Evolutionary conservation across 2,329 filamentous ascomycete species (phyloP), one percentile per base, ranked within the genome.

Genomic region (Byssothecium circinans): DNA sequence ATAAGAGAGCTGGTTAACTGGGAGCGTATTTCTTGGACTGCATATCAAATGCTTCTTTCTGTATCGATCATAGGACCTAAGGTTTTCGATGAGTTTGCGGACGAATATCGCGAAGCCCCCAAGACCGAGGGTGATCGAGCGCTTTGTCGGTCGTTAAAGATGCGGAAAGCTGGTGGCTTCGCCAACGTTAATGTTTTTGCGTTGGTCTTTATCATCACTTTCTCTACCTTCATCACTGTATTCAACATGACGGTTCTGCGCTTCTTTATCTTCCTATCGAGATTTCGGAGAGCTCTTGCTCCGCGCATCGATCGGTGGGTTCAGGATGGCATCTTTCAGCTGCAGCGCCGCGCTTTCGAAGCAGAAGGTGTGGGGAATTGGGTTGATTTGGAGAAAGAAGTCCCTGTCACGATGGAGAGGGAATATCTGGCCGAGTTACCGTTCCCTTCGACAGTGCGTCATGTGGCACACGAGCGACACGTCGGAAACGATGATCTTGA

Each of bases 221-320:
- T 64, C 25, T 49, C 58, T 0, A 19, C 41, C 4, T 1, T 56
- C 1, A 23, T 62, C 4, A 52, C 50, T 0, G 14, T 56, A 1
- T 17, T 57, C 6, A 57, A 62, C 15, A 41, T 59, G 11, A 35
- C 35, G 0, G 30, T 63, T 8, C 47, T 62, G 2, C 40, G 44
- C 2, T 49, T 65, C 29, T 49, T 59, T 35, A 50, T 65, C 25
- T 61, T 45, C 41, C 29, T 58, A 4, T 41, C 23, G 4, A 41
- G 30, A 8, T 61, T 58, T 17, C 43, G 60, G 2, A 17, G 19
- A 5, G 54, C 51, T 1, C 41, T 65, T 8, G 52, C 52, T 1
- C 60, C 59, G 0, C 50, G 56, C 14, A 54, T 63, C 29, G 60
- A 60, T 5, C 48, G 60, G 20, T 63, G 61, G 61, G 54, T 62